Conservation (phyloP, 2,329 filamentous ascomycete genomes). For the Venturia nashicola region DNA sequence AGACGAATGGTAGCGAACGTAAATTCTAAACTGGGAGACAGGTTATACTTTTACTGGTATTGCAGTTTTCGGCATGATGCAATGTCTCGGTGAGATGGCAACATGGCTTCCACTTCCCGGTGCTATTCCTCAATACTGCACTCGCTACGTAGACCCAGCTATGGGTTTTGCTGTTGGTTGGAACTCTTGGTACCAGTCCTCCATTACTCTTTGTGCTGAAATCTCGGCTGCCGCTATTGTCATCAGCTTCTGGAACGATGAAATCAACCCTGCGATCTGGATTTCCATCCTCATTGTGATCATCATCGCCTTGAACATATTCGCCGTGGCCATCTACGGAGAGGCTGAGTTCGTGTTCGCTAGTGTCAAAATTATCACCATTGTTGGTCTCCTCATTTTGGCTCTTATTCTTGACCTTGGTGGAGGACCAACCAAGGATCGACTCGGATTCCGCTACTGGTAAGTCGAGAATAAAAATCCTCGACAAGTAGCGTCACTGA, state of each 20-base stretch:
- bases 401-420: constrained; percentile 75
- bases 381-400: constrained; percentile 58
- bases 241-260: constrained; percentile 59
- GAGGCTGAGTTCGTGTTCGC: constrained; percentile 58
- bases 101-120: constrained; percentile 66
- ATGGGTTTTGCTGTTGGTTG: constrained; percentile 69
- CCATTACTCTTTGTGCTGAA: constrained; percentile 62
- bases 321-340: constrained; percentile 61
- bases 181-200: constrained; percentile 75
- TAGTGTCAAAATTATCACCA: constrained; percentile 59
- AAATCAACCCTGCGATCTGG: constrained; percentile 10
- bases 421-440: constrained; percentile 55
- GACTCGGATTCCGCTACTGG: constrained; percentile 66
- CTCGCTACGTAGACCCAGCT: constrained; percentile 60
- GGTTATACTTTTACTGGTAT: constrained; percentile 44
- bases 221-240: constrained; percentile 51
- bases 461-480: neutral
- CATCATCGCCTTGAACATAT: constrained; percentile 56
- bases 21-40: neutral
- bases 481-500: neutral
- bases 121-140: constrained; percentile 64
- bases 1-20: neutral
- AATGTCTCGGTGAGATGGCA: constrained; percentile 53
- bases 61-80: constrained; percentile 66
- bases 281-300: constrained; percentile 30